Base-by-base conservation (phyloP, 805 yeast species). In the Schwanniomyces occidentalis region DNA sequence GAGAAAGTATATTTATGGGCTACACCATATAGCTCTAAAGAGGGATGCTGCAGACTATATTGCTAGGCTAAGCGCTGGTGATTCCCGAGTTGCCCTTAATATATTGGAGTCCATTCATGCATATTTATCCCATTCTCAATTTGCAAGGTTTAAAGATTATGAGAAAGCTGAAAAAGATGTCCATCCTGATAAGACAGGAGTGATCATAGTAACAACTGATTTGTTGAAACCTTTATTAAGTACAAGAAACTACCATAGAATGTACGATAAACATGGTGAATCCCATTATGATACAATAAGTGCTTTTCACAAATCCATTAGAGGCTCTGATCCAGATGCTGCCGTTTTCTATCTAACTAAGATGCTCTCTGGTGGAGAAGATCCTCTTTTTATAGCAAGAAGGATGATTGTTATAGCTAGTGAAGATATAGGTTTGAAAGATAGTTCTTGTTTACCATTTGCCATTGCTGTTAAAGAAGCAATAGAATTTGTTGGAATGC, bases 321-420 rank as follows among this genome's bases (percentile, higher is more conserved):
- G 99, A 38, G 99, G 99, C 0, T 75, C 86, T 0, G 82, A 91
- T 49, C 82, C 90, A 0, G 87, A 93, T 63, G 98, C 97, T 0
- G 82, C 98, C 0, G 62, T 93, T 41, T 90, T 81, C 56, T 93
- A 93, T 52, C 62, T 93, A 14, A 91, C 82, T 0, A 71, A 89
- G 30, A 93, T 93, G 99, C 67, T 93, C 1, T 74, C 78, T 44
- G 95, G 95, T 2, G 99, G 99, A 0, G 99, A 95, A 55, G 95
- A 86, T 51, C 97, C 97, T 0, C 60, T 88, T 16, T 93, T 84
- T 49, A 80, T 93, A 8, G 89, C 93, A 0, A 69, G 99, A 27
- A 66, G 99, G 45, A 85, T 93, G 95, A 82, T 93, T 4, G 71
- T 96, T 4, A 93, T 93, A 14, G 98, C 99, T 0, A 82, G 93